A percentile compares a stretch with the other conserved stretches of the same genome.
Conservation (phyloP, 2,329 filamentous ascomycete genomes). For the Sporothrix brunneoviolacea region DNA sequence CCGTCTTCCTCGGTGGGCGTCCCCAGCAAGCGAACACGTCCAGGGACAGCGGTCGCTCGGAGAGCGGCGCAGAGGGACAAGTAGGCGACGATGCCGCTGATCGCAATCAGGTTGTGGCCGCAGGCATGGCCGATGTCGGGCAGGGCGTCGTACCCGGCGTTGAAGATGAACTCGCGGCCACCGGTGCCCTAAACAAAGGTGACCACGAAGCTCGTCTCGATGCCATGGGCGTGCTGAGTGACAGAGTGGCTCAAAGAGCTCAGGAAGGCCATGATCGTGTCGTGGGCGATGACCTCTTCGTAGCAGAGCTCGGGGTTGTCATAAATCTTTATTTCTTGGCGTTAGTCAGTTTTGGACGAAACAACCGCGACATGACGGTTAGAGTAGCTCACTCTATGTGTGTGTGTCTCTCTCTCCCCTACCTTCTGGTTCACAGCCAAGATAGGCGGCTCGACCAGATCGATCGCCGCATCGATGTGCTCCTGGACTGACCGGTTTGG, state of each 20-base stretch:
- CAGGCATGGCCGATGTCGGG: conserved; percentile 34
- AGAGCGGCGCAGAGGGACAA: conserved; percentile 26
- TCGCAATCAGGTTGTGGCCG: conserved; percentile 36
- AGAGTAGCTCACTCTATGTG: too few relatives aligned
- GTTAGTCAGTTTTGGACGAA: too few relatives aligned
- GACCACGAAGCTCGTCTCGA: conserved; percentile 45
- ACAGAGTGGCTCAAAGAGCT: conserved; percentile 36
- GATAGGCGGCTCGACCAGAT: too few relatives aligned
- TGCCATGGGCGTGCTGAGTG: conserved; percentile 40
- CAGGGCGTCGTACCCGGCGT: conserved; percentile 23
- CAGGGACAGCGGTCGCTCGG: conserved; percentile 17
- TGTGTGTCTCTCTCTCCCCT: too few relatives aligned
- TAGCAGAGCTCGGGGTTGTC: conserved; percentile 42
- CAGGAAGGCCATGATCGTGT: conserved; percentile 38
- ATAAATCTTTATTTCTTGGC: conserved; percentile 26
- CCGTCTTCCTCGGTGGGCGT: conserved; percentile 38
- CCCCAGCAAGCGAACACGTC: conserved; percentile 28
- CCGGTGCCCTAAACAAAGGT: conserved; percentile 15
- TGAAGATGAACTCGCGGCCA: conserved; percentile 17
- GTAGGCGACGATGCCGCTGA: conserved; percentile 23
- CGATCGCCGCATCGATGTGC: too few relatives aligned
- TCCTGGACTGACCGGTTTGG: too few relatives aligned
- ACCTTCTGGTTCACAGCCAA: too few relatives aligned
- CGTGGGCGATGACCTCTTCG: conserved; percentile 43
- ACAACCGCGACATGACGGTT: too few relatives aligned